Conservation (phyloP, 1,139 yeast genomes). For the Lodderomyces orthopsilosis region DNA sequence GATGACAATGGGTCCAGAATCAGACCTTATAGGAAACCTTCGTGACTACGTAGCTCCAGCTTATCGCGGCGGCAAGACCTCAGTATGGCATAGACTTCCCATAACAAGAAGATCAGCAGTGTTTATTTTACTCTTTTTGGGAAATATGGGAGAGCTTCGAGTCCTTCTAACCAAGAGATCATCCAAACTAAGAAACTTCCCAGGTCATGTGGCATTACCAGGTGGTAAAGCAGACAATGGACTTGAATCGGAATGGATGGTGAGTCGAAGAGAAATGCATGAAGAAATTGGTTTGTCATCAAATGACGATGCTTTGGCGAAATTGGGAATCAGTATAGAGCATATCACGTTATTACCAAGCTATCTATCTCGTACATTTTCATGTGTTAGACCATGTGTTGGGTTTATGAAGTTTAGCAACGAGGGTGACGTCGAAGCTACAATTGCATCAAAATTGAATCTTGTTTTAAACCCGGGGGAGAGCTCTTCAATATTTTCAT, state of each 20-base stretch:
- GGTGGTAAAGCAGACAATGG: slow-evolving; percentile 81
- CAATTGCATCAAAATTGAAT: slow-evolving; percentile 30
- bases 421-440: slow-evolving; percentile 18
- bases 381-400: slow-evolving; percentile 80
- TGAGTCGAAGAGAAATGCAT: slow-evolving; percentile 76
- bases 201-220: slow-evolving; percentile 87
- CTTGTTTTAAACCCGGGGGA: slow-evolving; percentile 67
- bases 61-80: slow-evolving; percentile 26
- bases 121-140: slow-evolving; percentile 66
- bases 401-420: slow-evolving; percentile 48
- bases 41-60: slow-evolving; percentile 21
- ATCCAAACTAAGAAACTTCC: slow-evolving; percentile 62
- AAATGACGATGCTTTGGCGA: slow-evolving; percentile 37
- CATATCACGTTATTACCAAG: slow-evolving; percentile 64
- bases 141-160: slow-evolving; percentile 67
- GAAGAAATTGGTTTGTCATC: slow-evolving; percentile 81
- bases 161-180: slow-evolving; percentile 79
- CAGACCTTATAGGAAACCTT: slow-evolving; percentile 21
- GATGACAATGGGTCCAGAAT: slow-evolving; percentile 19
- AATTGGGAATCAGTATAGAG: slow-evolving; percentile 55
- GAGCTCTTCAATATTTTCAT: slow-evolving; percentile 63
- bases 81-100: slow-evolving; percentile 63
- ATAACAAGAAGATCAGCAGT: slow-evolving; percentile 72
- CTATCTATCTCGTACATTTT: slow-evolving; percentile 73
- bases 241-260: slow-evolving; percentile 64